phyloP scores from a whole-genome alignment of 2,329 filamentous ascomycete genomes.

The Kalaharituber pfeilii region DNA sequence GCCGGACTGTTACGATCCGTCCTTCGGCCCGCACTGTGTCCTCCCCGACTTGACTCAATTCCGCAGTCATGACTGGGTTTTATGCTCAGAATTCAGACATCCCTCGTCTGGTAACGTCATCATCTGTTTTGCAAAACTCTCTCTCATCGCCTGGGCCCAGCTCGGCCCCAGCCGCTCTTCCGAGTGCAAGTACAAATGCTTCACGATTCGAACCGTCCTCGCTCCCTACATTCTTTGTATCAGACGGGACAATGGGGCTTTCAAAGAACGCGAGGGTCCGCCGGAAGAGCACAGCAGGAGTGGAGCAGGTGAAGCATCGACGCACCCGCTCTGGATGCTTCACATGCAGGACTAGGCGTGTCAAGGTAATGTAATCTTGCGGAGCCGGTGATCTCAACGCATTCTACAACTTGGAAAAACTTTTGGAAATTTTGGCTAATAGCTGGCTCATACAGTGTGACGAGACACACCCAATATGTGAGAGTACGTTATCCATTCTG shows the following conservation, averaged over 20 bases:
- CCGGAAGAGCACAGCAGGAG: constrained; percentile 25
- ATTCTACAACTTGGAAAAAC: no score
- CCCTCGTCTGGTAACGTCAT: neutral
- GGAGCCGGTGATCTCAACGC: no score
- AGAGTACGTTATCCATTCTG: constrained; percentile 37
- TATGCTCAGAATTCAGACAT: neutral
- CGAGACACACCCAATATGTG: constrained; percentile 71
- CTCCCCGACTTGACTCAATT: neutral
- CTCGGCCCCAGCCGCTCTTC: neutral
- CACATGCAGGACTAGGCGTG: constrained; percentile 73
- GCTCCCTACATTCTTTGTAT: constrained; percentile 17
- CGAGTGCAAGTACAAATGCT: neutral
- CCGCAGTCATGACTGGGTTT: neutral
- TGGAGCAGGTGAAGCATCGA: constrained; percentile 75
- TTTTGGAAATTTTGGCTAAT: no score
- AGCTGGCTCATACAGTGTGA: constrained; percentile 50
- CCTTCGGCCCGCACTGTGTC: no score
- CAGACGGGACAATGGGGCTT: constrained; percentile 7
- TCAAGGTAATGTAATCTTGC: constrained; percentile 41
- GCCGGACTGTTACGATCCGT: no score
- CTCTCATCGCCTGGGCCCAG: neutral
- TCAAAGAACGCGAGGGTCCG: constrained; percentile 15
- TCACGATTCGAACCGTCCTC: constrained; percentile 15
- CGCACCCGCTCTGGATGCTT: constrained; percentile 87
- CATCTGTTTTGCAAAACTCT: neutral